Evolutionary conservation across 2,329 filamentous ascomycete genomes (phyloP).

Genomic region (Amylocarpus encephaloides): DNA sequence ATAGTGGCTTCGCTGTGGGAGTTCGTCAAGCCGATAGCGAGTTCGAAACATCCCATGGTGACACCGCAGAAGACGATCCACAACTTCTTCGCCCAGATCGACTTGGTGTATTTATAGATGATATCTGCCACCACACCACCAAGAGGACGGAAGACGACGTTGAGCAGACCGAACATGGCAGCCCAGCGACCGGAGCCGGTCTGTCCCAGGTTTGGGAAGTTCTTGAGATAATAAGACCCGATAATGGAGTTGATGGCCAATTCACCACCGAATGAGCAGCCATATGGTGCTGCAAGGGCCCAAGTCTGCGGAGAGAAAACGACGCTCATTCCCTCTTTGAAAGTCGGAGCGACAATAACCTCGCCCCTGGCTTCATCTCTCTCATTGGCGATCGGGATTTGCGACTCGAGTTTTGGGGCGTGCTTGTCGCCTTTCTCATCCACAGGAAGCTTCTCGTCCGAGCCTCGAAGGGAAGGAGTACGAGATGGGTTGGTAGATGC

Average conservation of each 20-base stretch:
- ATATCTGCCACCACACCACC: constrained; percentile 52
- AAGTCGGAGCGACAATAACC: constrained; percentile 47
- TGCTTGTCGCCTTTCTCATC: constrained; percentile 13
- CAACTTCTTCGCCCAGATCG: constrained; percentile 57
- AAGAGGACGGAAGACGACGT: constrained; percentile 57
- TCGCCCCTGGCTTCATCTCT: constrained; percentile 49
- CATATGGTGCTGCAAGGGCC: constrained; percentile 49
- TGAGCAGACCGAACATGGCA: constrained; percentile 67
- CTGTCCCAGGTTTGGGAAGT: constrained; percentile 49
- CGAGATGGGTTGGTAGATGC: background rate
- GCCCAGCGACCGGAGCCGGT: constrained; percentile 53
- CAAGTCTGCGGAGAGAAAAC: constrained; percentile 45
- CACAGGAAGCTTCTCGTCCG: background rate
- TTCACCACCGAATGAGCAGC: constrained; percentile 55
- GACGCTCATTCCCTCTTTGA: constrained; percentile 40
- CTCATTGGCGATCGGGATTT: constrained; percentile 36
- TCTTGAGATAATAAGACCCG: constrained; percentile 49
- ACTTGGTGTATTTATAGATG: constrained; percentile 27
- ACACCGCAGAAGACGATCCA: constrained; percentile 50
- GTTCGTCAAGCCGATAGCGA: constrained; percentile 56
- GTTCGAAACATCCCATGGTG: constrained; percentile 49
- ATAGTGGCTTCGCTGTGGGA: constrained; percentile 56
- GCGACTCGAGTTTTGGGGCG: constrained; percentile 40
- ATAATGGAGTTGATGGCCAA: constrained; percentile 54
- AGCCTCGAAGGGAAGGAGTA: background rate